These are phyloP conservation scores for Pythium folliculosum DNA, from an alignment of 352 stramenopile genomes.

Conservation along the genomic window DNA sequence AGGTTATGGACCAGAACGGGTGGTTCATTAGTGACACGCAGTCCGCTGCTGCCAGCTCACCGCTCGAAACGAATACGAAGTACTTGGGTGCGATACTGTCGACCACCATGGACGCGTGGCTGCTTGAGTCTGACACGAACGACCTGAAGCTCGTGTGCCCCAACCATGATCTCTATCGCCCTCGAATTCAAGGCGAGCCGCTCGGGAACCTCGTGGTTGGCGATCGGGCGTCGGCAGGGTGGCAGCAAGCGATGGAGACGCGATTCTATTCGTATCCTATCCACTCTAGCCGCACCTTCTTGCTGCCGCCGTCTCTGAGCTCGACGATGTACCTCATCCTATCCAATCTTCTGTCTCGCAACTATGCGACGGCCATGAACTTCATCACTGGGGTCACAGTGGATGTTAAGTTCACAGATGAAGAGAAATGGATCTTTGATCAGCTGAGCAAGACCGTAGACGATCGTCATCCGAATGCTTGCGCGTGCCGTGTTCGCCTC, in stretches of 20 bases:
- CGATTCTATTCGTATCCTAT: constrained; percentile 98
- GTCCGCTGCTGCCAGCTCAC: constrained; percentile 9
- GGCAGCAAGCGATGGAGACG: constrained; percentile 90
- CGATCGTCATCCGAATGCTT: constrained; percentile 94
- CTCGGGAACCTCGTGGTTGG: constrained; percentile 81
- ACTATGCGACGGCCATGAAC: constrained; percentile 95
- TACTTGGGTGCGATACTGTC: constrained; percentile 55
- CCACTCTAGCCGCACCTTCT: constrained; percentile 94
- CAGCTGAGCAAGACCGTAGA: constrained; percentile 94
- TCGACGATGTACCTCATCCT: constrained; percentile 98
- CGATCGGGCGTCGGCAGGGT: constrained; percentile 74
- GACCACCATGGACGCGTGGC: constrained; percentile 60
- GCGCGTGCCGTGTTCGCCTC: constrained; percentile 93
- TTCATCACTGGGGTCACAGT: constrained; percentile 96
- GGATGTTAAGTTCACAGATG: constrained; percentile 94
- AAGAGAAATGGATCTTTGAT: constrained; percentile 98
- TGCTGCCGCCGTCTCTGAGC: constrained; percentile 95
- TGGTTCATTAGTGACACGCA: constrained; percentile 80
- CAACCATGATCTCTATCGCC: constrained; percentile 85
- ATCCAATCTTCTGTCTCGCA: constrained; percentile 94
- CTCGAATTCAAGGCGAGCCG: constrained; percentile 67
- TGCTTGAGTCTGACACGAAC: constrained; percentile 77
- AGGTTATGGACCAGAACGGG: constrained; percentile 80
- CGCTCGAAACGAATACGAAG: constrained; percentile 36
- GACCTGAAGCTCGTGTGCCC: constrained; percentile 80